Percentiles rank a stretch among this genome's conserved stretches.
Conservation (phyloP, 129 eudicot species). For the Scalesia atractyloides region DNA sequence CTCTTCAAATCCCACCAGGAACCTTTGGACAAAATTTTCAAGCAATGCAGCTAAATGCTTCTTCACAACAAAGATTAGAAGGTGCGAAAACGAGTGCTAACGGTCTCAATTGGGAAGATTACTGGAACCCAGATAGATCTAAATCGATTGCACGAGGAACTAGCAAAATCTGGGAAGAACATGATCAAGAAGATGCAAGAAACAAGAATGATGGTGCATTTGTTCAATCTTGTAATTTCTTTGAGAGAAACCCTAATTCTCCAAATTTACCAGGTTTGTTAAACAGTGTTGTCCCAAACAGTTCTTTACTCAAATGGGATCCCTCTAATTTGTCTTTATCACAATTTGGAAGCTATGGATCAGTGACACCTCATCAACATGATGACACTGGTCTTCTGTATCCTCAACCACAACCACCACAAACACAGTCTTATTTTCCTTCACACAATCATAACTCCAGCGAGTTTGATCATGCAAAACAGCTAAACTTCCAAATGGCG, state of each 20-base stretch:
- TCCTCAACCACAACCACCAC: conserved; percentile 31
- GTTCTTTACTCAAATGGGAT: conserved; percentile 62
- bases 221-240: conserved; percentile 39
- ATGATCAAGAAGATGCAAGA: conserved; percentile 38
- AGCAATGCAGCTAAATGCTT: conserved; percentile 27
- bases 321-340: conserved; percentile 55
- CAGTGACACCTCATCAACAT: conserved; percentile 29
- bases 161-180: conserved; percentile 12
- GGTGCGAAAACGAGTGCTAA: conserved; percentile 17
- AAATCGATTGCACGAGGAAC: conserved; percentile 30
- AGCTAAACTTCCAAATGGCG: conserved; percentile 48
- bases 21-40: conserved; percentile 38
- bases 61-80: conserved; percentile 28
- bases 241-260: conserved; percentile 41
- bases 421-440: conserved; percentile 41
- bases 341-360: conserved; percentile 39
- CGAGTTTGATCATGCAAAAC: conserved; percentile 37
- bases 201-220: conserved; percentile 40
- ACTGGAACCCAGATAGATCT: conserved; percentile 35
- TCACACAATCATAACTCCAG: conserved; percentile 37
- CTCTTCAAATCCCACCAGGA: conserved; percentile 79
- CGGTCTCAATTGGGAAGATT: conserved; percentile 42
- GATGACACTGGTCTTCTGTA: conserved; percentile 34
- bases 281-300: conserved; percentile 42
- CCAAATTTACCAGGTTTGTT: conserved; percentile 44